Conservation (phyloP, 345 rosid genomes). For the Leavenworthia alabamica region DNA sequence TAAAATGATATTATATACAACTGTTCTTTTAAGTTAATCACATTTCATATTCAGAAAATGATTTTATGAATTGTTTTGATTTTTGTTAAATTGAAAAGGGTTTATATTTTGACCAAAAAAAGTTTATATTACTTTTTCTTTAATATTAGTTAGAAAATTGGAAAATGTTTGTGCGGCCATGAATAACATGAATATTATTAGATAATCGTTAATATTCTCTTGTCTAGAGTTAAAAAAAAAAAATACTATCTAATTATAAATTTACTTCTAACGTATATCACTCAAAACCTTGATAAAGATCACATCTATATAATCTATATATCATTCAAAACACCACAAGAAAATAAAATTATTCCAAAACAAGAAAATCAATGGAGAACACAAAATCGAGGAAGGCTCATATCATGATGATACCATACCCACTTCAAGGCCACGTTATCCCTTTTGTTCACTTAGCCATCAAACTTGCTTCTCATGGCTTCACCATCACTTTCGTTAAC, state of each 20-base stretch:
- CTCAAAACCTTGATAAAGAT: not conserved
- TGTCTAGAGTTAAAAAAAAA: not conserved
- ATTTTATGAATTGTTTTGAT: not conserved
- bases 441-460: conserved; percentile 52
- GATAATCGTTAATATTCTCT: too few species aligned
- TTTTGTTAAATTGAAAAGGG: not conserved
- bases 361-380: conserved; percentile 3
- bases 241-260: not conserved
- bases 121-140: too few species aligned
- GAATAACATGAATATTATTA: not conserved
- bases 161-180: not conserved
- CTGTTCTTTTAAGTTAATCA: not conserved
- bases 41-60: not conserved
- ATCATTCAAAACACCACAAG: conserved; percentile 10
- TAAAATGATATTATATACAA: too few species aligned
- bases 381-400: conserved; percentile 32
- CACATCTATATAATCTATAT: not conserved
- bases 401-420: conserved; percentile 46
- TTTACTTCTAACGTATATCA: not conserved
- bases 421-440: conserved; percentile 64
- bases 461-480: conserved; percentile 62
- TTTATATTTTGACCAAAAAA: not conserved
- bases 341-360: not conserved
- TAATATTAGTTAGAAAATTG: not conserved
- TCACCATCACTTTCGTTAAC: conserved; percentile 64